These are phyloP conservation scores for Aaosphaeria arxii DNA, from an alignment of 2,329 filamentous ascomycete species.

Conservation along the genomic window DNA sequence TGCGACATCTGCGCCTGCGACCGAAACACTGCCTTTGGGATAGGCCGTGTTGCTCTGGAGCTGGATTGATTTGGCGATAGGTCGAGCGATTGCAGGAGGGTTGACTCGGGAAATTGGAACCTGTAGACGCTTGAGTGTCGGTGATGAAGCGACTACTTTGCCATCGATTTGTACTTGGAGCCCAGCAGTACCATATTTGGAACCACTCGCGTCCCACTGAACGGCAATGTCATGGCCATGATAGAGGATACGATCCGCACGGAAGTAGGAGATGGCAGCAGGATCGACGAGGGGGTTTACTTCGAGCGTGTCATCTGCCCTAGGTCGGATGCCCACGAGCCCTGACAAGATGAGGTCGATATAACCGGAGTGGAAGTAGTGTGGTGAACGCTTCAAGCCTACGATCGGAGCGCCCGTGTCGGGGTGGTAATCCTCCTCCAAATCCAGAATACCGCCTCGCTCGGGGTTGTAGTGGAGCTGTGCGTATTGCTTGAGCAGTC, in stretches of 20 bases:
- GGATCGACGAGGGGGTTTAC: constrained; percentile 39
- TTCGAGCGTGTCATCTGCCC: constrained; percentile 37
- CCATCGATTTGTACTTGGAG: constrained; percentile 37
- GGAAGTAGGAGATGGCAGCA: constrained; percentile 38
- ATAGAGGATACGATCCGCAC: constrained; percentile 41
- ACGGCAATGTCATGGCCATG: constrained; percentile 42
- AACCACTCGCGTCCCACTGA: constrained; percentile 40
- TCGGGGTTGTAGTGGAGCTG: constrained; percentile 39
- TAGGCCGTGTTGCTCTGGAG: constrained; percentile 24
- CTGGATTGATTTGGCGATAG: constrained; percentile 38
- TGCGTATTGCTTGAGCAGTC: constrained; percentile 39
- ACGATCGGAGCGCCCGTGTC: constrained; percentile 43
- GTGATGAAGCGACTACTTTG: constrained; percentile 25
- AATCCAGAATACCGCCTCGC: constrained; percentile 29
- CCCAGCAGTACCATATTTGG: constrained; percentile 28
- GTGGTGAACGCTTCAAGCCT: constrained; percentile 41
- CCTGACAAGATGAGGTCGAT: constrained; percentile 42
- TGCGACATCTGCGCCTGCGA: constrained; percentile 14
- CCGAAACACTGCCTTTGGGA: constrained; percentile 31
- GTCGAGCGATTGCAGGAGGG: constrained; percentile 23
- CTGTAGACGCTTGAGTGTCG: constrained; percentile 21
- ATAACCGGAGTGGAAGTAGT: constrained; percentile 48
- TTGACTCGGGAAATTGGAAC: constrained; percentile 15
- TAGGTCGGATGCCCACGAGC: constrained; percentile 42
- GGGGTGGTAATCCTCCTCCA: constrained; percentile 46